These are phyloP conservation scores for Ophiostoma ulmi DNA, from an alignment of 2,329 filamentous ascomycete species.

Conservation along the genomic window DNA sequence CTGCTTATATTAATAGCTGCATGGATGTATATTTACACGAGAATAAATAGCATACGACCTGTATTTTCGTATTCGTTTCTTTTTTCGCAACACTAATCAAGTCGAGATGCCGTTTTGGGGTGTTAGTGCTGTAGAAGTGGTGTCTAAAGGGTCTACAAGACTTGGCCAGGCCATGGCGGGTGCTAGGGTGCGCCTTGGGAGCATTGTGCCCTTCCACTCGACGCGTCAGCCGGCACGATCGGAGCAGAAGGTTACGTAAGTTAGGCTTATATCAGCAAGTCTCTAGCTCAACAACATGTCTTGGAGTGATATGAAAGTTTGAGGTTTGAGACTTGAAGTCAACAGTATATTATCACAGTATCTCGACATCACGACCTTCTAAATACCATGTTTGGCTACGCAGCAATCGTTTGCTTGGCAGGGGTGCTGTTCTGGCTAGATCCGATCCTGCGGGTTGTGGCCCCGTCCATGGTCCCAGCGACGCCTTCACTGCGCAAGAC, in stretches of 20 bases:
- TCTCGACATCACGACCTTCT: neutral
- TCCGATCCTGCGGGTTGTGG: conserved; percentile 36
- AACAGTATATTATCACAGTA: neutral
- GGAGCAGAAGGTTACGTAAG: neutral
- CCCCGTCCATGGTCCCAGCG: conserved; percentile 30
- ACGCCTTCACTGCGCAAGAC: conserved; percentile 27
- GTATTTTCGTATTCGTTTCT: neutral
- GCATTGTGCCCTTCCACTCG: neutral
- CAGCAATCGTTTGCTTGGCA: conserved; percentile 39
- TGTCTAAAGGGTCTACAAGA: neutral
- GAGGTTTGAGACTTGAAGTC: neutral
- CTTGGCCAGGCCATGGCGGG: neutral
- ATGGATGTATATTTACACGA: neutral
- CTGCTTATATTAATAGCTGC: neutral
- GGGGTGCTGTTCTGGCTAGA: conserved; percentile 42
- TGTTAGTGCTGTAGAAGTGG: conserved; percentile 5
- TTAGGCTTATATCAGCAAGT: neutral
- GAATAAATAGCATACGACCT: neutral
- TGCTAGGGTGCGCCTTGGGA: neutral
- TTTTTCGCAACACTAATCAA: neutral
- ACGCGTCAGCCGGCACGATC: conserved; percentile 4
- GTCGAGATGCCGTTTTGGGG: neutral
- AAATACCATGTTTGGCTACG: conserved; percentile 42
- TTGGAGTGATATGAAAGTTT: neutral
- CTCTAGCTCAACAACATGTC: neutral